Evolutionary conservation across 805 yeast species (phyloP).

Genomic region (Maudiozyma bulderi): DNA sequence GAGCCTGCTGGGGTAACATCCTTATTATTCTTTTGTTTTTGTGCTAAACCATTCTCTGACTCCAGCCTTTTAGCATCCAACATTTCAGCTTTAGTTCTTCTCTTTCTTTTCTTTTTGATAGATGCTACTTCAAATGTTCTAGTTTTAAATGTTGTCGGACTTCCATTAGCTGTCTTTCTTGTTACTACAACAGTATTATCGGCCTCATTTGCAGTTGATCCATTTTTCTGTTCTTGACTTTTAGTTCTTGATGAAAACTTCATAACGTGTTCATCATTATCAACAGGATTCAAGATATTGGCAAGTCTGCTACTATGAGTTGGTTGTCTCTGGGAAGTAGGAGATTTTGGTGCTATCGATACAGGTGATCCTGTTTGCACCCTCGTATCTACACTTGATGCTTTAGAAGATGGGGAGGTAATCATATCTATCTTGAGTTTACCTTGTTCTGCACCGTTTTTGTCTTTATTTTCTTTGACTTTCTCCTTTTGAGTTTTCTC

Average conservation of each 20-base stretch:
- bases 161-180: background rate
- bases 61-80: background rate
- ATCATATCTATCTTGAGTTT: background rate
- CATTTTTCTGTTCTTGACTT: background rate
- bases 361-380: background rate
- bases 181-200: too few species aligned
- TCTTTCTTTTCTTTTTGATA: background rate
- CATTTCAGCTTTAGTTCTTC: constrained; percentile 1
- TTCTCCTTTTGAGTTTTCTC: constrained; percentile 5
- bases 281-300: background rate
- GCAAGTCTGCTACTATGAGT: background rate
- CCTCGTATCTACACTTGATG: background rate
- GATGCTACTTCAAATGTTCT: background rate
- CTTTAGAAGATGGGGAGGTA: background rate
- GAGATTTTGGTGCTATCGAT: background rate
- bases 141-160: background rate
- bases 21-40: background rate
- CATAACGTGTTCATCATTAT: background rate
- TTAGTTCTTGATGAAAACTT: background rate
- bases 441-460: background rate
- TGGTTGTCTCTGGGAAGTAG: background rate
- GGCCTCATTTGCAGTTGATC: too few species aligned
- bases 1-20: background rate
- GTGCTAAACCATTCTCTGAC: background rate
- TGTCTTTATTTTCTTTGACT: background rate